Evolutionary conservation across 139 green algal species (phyloP).

Genomic region (Tetraselmis striata): DNA sequence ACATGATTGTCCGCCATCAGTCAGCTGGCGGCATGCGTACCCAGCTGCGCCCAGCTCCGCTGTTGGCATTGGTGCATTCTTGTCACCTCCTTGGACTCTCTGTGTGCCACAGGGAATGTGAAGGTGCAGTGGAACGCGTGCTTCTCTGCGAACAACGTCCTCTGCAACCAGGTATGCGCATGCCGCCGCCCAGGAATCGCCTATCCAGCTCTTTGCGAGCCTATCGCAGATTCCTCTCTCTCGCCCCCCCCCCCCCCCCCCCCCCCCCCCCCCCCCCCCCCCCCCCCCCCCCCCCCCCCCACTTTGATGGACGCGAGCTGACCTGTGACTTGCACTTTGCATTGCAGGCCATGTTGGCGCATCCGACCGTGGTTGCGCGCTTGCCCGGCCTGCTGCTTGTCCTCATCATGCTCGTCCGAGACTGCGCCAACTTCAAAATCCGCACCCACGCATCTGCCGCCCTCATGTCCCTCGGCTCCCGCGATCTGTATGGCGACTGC

Average conservation of each 20-base stretch:
- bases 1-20: no score
- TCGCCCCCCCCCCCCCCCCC: no score
- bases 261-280: no score
- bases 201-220: no score
- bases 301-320: no score
- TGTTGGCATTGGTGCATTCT: background rate
- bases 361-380: background rate
- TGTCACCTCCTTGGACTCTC: background rate
- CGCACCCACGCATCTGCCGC: slow-evolving; percentile 50
- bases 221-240: no score
- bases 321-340: background rate
- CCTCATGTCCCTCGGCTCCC: slow-evolving; percentile 25
- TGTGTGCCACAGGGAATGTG: slow-evolving; percentile 28
- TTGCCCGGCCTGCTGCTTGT: slow-evolving; percentile 30
- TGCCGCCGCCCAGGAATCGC: background rate
- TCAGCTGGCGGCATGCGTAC: no score
- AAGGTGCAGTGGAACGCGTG: slow-evolving; percentile 65
- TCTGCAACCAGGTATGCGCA: slow-evolving; percentile 23
- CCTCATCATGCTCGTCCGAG: slow-evolving; percentile 51
- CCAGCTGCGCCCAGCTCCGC: no score
- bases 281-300: no score
- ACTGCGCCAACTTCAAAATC: slow-evolving; percentile 64
- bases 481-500: slow-evolving; percentile 27
- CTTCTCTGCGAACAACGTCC: slow-evolving; percentile 27
- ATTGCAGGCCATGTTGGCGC: background rate